These are phyloP conservation scores for Lophiostoma macrostomum DNA, from an alignment of 495 filamentous ascomycete genomes.

Conservation along the genomic window DNA sequence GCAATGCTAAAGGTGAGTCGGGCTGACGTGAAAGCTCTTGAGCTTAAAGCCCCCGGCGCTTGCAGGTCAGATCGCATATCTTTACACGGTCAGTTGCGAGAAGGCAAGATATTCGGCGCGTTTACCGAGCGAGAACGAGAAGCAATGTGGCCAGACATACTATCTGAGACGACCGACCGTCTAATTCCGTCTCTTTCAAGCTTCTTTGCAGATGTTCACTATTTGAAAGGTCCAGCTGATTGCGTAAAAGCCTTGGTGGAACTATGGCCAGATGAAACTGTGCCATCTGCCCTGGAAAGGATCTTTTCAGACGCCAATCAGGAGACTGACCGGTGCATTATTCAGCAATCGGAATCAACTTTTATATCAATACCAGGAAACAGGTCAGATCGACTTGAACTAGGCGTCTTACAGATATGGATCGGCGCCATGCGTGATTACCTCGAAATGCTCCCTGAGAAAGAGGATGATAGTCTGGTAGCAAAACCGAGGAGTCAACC, in stretches of 20 bases:
- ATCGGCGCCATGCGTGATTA: not conserved
- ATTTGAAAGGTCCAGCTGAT: slow-evolving; percentile 1
- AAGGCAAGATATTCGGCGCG: slow-evolving; percentile 1
- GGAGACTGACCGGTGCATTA: not conserved
- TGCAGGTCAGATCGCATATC: not conserved
- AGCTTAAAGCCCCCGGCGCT: slow-evolving; percentile 7
- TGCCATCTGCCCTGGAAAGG: slow-evolving; percentile 1
- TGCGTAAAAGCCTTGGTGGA: slow-evolving; percentile 4
- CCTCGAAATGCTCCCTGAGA: not conserved
- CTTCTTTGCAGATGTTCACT: slow-evolving; percentile 4
- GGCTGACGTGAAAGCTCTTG: slow-evolving; percentile 6
- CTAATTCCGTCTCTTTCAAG: slow-evolving; percentile 10
- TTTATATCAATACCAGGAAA: not conserved
- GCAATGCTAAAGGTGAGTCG: not conserved
- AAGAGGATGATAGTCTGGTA: not conserved
- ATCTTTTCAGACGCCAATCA: slow-evolving; percentile 2
- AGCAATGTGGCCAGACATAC: not conserved
- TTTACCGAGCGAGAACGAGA: slow-evolving; percentile 1
- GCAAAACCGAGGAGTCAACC: not conserved
- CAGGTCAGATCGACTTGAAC: not conserved
- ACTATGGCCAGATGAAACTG: not conserved
- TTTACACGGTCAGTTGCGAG: not conserved
- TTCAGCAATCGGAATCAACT: slow-evolving; percentile 2
- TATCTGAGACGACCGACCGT: not conserved
- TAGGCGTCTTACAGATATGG: not conserved